phyloP scores from a whole-genome alignment of 169 alveolate genomes.

The Besnoitia besnoiti region DNA sequence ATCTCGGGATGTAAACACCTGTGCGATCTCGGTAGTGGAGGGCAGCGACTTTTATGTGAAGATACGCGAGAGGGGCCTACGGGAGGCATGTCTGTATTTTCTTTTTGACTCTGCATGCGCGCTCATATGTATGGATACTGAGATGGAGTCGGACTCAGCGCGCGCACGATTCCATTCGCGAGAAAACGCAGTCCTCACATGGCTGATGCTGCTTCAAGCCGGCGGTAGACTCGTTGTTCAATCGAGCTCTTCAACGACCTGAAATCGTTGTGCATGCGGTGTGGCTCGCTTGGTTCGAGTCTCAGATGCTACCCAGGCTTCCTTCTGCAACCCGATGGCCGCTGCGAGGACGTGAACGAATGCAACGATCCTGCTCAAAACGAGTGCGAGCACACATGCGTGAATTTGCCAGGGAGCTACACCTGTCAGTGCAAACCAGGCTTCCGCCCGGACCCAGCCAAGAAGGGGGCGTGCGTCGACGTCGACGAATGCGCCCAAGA shows the following conservation, averaged over 20 bases:
- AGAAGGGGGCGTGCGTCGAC: constrained; percentile 64
- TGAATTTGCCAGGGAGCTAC: constrained; percentile 22
- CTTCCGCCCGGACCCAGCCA: constrained; percentile 52
- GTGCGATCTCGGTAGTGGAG: too few relatives aligned
- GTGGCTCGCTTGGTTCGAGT: neutral
- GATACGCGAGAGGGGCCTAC: neutral
- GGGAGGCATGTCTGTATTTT: neutral
- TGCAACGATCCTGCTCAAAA: constrained; percentile 13
- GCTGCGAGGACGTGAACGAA: constrained; percentile 45
- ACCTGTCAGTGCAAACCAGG: constrained; percentile 55
- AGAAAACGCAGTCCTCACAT: neutral
- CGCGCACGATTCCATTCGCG: neutral
- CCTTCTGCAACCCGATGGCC: constrained; percentile 31
- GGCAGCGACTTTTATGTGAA: neutral
- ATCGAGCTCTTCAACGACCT: neutral
- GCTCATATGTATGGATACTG: neutral
- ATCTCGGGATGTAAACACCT: too few relatives aligned
- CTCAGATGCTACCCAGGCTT: constrained; percentile 48
- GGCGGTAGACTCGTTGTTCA: neutral
- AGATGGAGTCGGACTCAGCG: neutral
- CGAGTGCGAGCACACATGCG: constrained; percentile 1
- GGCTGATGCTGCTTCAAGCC: neutral
- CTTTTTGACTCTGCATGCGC: neutral
- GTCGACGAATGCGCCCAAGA: constrained; percentile 68
- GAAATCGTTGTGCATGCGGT: neutral